Percentiles rank a stretch among this genome's conserved stretches.
phyloP scores from a whole-genome alignment of 2,329 filamentous ascomycete species.

The Paecilomyces niveus region DNA sequence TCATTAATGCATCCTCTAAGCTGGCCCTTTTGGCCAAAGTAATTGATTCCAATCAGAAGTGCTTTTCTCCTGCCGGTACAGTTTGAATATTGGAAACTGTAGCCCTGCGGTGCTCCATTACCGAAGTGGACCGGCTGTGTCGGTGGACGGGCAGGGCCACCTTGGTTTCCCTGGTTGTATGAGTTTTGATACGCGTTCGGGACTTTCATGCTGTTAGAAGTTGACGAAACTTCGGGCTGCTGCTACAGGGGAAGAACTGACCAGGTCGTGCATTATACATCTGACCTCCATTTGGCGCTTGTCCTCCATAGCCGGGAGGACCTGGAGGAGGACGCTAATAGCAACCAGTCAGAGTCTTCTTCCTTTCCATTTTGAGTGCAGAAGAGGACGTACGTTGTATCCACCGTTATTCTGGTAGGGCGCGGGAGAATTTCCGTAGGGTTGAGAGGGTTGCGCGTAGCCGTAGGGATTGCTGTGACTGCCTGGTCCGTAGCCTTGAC shows the following conservation, averaged over 20 bases:
- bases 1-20: constrained; percentile 94
- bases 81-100: constrained; percentile 83
- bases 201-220: constrained; percentile 7
- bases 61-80: constrained; percentile 87
- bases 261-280: constrained; percentile 36
- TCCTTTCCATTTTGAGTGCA: not conserved
- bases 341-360: not conserved
- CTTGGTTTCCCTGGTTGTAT: constrained; percentile 51
- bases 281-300: constrained; percentile 25
- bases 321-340: constrained; percentile 18
- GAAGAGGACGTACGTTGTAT: constrained; percentile 28
- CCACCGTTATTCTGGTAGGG: constrained; percentile 18
- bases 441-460: constrained; percentile 32
- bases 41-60: constrained; percentile 89
- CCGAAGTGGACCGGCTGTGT: constrained; percentile 65
- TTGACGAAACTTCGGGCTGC: not conserved
- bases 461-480: constrained; percentile 31
- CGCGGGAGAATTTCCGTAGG: constrained; percentile 21
- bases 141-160: constrained; percentile 60
- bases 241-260: constrained; percentile 14
- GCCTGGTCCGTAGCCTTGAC: constrained; percentile 35
- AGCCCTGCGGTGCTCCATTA: constrained; percentile 69
- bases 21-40: constrained; percentile 87
- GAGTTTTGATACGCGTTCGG: constrained; percentile 43
- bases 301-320: constrained; percentile 7